Evolutionary conservation across 306 rosid genomes (phyloP).

Genomic region (Adenanthera pavonina): DNA sequence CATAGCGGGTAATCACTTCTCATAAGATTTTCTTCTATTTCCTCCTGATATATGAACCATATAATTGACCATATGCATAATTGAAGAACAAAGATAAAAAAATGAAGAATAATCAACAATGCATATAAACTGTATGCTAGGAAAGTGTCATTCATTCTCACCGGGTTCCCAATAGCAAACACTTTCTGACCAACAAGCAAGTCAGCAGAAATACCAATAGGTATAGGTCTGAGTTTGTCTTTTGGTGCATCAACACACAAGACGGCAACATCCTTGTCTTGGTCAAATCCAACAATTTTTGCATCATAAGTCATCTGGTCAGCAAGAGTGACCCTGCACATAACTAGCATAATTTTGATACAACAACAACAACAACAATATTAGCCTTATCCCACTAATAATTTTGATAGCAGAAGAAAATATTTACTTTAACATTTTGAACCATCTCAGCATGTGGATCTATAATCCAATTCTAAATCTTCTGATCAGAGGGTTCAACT

Average conservation of each 20-base stretch:
- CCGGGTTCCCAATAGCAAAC: slow-evolving; percentile 97
- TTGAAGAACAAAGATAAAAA: background rate
- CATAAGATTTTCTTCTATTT: background rate
- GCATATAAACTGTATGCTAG: background rate
- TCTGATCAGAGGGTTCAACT: slow-evolving; percentile 6
- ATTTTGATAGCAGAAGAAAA: slow-evolving; percentile 45
- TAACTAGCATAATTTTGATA: slow-evolving; percentile 55
- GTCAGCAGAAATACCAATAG: slow-evolving; percentile 86
- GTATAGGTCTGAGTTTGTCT: slow-evolving; percentile 87
- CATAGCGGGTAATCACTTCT: background rate
- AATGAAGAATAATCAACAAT: background rate
- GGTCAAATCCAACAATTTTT: slow-evolving; percentile 93
- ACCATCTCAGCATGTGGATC: slow-evolving; percentile 26
- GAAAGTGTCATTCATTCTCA: slow-evolving; percentile 47
- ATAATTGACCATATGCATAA: background rate
- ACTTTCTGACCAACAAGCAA: slow-evolving; percentile 99
- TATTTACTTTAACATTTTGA: slow-evolving; percentile 24
- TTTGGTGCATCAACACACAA: slow-evolving; percentile 86
- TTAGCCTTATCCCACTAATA: background rate
- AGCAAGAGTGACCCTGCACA: slow-evolving; percentile 91
- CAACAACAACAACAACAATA: no score
- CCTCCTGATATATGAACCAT: background rate
- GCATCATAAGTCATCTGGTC: slow-evolving; percentile 95
- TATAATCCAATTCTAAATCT: background rate
- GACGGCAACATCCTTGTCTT: slow-evolving; percentile 98